These are phyloP conservation scores for Globisporangium takayamanum DNA, from an alignment of 352 stramenopile genomes.

Conservation along the genomic window DNA sequence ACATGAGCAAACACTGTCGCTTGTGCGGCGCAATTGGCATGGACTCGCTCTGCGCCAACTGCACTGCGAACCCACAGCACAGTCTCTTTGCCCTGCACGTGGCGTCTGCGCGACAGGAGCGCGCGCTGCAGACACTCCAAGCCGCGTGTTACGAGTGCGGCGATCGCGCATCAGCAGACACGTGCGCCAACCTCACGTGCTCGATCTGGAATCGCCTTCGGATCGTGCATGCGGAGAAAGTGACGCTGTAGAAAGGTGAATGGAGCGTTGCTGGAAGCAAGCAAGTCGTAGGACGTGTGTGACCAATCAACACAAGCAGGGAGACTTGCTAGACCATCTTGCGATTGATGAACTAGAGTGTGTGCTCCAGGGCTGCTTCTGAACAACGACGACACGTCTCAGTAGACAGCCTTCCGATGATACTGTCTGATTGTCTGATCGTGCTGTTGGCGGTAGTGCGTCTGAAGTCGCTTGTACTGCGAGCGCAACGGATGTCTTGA, in stretches of 20 bases:
- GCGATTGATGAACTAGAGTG: no score
- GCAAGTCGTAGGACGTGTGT: no score
- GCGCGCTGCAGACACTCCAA: constrained; percentile 27
- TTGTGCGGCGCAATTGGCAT: constrained; percentile 64
- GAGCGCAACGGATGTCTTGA: no score
- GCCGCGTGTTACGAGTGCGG: constrained; percentile 44
- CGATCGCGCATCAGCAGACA: constrained; percentile 35
- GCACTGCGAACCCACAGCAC: constrained; percentile 45
- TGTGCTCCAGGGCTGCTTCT: no score
- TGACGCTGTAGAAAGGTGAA: constrained; percentile 18
- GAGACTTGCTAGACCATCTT: no score
- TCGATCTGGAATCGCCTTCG: constrained; percentile 61
- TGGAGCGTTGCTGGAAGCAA: no score
- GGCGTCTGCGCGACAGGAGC: constrained; percentile 32
- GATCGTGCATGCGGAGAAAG: constrained; percentile 30
- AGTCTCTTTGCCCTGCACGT: constrained; percentile 60
- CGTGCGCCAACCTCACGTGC: constrained; percentile 52
- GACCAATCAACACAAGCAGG: no score
- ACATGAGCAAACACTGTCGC: constrained; percentile 75
- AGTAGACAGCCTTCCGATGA: no score
- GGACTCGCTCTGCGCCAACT: constrained; percentile 45
- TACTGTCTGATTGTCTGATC: no score
- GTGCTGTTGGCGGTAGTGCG: no score
- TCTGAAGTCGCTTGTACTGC: no score
- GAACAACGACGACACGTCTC: no score